Percentiles rank a stretch among this genome's conserved stretches.
These are phyloP conservation scores for Cercophora samala DNA, from an alignment of 495 filamentous ascomycete genomes.

Conservation along the genomic window DNA sequence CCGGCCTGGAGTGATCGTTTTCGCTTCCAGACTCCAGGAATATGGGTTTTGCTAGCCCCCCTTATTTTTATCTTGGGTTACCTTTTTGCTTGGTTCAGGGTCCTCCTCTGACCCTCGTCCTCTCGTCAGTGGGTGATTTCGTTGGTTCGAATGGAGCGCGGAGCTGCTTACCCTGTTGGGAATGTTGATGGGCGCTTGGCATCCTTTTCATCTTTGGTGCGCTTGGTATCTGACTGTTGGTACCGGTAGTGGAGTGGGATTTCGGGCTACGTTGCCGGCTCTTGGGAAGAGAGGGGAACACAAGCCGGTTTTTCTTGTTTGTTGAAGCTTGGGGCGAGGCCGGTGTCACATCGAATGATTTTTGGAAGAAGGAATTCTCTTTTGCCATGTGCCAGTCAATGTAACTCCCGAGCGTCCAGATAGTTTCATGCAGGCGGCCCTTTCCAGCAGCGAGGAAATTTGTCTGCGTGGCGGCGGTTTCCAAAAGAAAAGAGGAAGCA, in stretches of 20 bases:
- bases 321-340: background rate
- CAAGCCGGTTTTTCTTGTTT: background rate
- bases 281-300: conserved; percentile 4
- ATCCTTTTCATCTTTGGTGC: background rate
- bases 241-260: conserved; percentile 2
- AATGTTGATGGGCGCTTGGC: background rate
- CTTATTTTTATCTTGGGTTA: background rate
- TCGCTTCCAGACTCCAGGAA: background rate
- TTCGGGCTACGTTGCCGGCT: conserved; percentile 14
- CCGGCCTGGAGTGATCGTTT: background rate
- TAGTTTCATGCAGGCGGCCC: conserved; percentile 24
- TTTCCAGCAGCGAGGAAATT: conserved; percentile 14
- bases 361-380: background rate
- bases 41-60: background rate
- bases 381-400: background rate
- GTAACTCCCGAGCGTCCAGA: conserved; percentile 8
- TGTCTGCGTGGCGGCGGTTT: background rate
- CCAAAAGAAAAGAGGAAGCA: background rate
- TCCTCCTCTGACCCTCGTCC: background rate
- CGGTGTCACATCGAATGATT: background rate
- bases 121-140: background rate
- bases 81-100: background rate
- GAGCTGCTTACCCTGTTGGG: conserved; percentile 12
- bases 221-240: background rate
- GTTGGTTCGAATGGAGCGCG: background rate